Evolutionary conservation across 805 yeast genomes (phyloP), one percentile per base, ranked within the genome.

Genomic region (Jamesozyma jinghongensis): DNA sequence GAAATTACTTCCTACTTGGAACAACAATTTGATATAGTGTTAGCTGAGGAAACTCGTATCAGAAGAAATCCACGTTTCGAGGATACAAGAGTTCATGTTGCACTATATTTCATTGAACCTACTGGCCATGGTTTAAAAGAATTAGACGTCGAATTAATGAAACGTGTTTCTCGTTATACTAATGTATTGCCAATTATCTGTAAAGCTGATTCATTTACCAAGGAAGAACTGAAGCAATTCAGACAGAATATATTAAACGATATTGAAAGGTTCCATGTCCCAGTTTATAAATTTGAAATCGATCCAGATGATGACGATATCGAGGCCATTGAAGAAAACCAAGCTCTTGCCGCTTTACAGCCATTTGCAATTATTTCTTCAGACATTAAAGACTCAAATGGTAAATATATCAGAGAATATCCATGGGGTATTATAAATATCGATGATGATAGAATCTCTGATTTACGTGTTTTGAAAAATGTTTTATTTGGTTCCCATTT

Each of bases 31-130:
- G 88, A 81, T 57, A 66, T 72, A 42, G 86, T 84, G 0, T 70
- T 87, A 36, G 85, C 85, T 2, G 95, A 87, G 59, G 96, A 87
- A 60, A 83, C 92, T 1, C 71, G 90, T 47, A 85, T 87, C 48
- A 74, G 74, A 61, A 79, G 97, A 71, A 85, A 85, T 57, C 95
- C 95, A 19, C 69, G 85, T 48, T 79, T 81, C 55, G 79, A 74
- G 50, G 90, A 84, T 63, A 71, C 87, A 14, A 69, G 92, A 52
- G 85, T 83, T 32, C 92, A 83, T 56, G 78, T 77, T 6, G 73
- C 81, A 46, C 61, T 83, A 36, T 83, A 83, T 57, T 82, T 83
- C 54, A 73, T 83, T 48, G 76, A 81, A 38, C 81, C 90, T 2
- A 69, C 79, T 3, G 94, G 94, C 14, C 92, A 83, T 57, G 88